Percentiles rank a stretch among this genome's conserved stretches.
These are phyloP conservation scores for Hymenoscyphus fructigenus DNA, from an alignment of 2,329 filamentous ascomycete genomes.

Conservation along the genomic window DNA sequence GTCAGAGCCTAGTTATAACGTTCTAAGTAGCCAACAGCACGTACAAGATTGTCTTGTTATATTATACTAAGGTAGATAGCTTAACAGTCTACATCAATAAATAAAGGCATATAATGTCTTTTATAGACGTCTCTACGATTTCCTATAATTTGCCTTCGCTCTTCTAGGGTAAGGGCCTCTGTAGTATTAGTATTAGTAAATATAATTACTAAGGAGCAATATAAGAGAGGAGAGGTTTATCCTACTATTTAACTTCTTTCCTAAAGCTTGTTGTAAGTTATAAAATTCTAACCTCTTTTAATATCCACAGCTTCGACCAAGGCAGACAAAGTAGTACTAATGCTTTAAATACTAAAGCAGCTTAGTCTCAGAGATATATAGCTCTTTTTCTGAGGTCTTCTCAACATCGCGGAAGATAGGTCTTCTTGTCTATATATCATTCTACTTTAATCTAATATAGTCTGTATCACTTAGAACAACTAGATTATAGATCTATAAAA, in stretches of 20 bases:
- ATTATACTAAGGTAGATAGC: too few species aligned
- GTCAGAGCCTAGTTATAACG: slow-evolving; percentile 19
- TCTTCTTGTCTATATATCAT: slow-evolving; percentile 24
- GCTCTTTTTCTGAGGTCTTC: slow-evolving; percentile 13
- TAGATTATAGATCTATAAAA: slow-evolving; percentile 32
- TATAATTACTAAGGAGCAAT: slow-evolving; percentile 15
- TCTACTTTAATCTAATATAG: slow-evolving; percentile 27
- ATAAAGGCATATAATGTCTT: too few species aligned
- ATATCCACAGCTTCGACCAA: slow-evolving; percentile 32
- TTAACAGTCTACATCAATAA: too few species aligned
- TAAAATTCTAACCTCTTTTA: slow-evolving; percentile 32
- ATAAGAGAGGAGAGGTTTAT: neutral
- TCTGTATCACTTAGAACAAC: slow-evolving; percentile 24
- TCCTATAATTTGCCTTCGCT: slow-evolving; percentile 19
- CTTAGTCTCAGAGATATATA: slow-evolving; percentile 27
- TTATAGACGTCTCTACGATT: too few species aligned
- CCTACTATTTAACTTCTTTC: slow-evolving; percentile 32
- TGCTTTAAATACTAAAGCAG: slow-evolving; percentile 43
- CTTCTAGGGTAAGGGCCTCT: slow-evolving; percentile 26
- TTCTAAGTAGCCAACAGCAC: slow-evolving; percentile 12
- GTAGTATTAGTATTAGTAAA: slow-evolving; percentile 2
- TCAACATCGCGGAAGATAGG: slow-evolving; percentile 30
- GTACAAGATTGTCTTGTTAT: too few species aligned
- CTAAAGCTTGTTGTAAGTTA: slow-evolving; percentile 26
- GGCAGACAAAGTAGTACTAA: slow-evolving; percentile 39